Evolutionary conservation across 1,139 yeast species (phyloP), one percentile per base, ranked within the genome.

Genomic region (Waltiozyma sp.): DNA sequence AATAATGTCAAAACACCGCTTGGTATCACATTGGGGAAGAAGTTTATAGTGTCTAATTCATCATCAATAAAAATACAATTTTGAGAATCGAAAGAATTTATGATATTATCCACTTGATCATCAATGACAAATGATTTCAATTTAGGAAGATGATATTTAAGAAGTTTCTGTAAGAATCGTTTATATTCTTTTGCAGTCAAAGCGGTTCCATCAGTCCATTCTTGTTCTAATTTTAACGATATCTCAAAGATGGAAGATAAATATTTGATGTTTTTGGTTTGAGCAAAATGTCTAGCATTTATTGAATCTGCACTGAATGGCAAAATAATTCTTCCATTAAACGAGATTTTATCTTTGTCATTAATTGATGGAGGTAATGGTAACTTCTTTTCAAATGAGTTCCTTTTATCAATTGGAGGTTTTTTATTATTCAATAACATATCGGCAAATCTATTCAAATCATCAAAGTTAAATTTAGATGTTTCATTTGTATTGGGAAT

Each of bases 51-150:
- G 19, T 51, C 49, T 10, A 14, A n/a, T 15, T 52, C 61, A 4
- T 49, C 49, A 44, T 60, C 64, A 41, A 66, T 60, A 13, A 63
- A 56, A 8, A 80, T 62, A 2, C 80, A 82, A 8, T 71, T 71
- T 38, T 65, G 68, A 1, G 48, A 49, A 10, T 69, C 56, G 26
- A 83, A 63, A 0, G 79, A 66, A 9, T 63, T 61, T 23, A 82
- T 57, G 2, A 77, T 72, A 38, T 69, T 72, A 34, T 69, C 73
- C 1, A 82, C 77, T 40, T 77, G 64, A 38, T 70, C 69, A 16
- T 79, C 80, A 23, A 84, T 72, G 28, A 75, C 64, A 40, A 76
- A 77, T 53, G 73, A 63, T 15, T 77, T 75, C 21, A 77, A 60
- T 39, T 73, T 73, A 7, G 77, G 69, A 39, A 71, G 62, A 44